Base-by-base conservation (phyloP, 257 asterid species). In the Scutellaria minor region DNA sequence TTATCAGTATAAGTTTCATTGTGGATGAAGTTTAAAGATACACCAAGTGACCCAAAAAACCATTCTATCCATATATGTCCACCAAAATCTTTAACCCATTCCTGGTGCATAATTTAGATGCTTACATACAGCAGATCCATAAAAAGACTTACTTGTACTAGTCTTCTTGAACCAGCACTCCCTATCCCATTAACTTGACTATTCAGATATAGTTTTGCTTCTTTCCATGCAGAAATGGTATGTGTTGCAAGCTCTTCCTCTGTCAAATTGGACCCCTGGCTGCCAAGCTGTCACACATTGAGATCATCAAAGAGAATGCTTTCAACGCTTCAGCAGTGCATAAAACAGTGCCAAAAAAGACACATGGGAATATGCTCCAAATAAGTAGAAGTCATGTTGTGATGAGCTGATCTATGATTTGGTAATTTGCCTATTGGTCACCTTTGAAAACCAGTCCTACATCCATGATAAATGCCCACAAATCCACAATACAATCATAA, bases 201-300 rank as follows among this genome's bases (percentile, higher is more conserved):
- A 56, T 77, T 88, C 22, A 82, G 77, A 76, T 83, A 84, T 59
- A 75, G 60, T 61, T 90, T 90, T 52, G 89, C 91, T 76, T 86
- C 89, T 85, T 88, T 90, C 97, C 96, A 90, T n/a, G 96, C 97
- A 50, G 89, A 86, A 59, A 90, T 88, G 24, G 96, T 90, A 79
- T 90, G 97, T 51, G 96, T 90, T 77, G 85, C 97, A 62, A 90
- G 97, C 80, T 90, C 96, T 80, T 88, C 97, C 80, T 90, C 97
- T 0, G 97, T 88, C 76, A 90, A 79, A 84, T 88, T 88, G 71
- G 97, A 88, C 54, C 93, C 91, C 81, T 88, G 89, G 72, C 79
- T 78, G 41, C 96, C 93, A 71, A 90, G 97, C 97, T 90, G 85
- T 77, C 80, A 65, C 68, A 60, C 61, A 74, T 72, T n/a, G 58